Base-by-base conservation (phyloP, 2,329 filamentous ascomycete genomes). In the Alternaria brassicae region DNA sequence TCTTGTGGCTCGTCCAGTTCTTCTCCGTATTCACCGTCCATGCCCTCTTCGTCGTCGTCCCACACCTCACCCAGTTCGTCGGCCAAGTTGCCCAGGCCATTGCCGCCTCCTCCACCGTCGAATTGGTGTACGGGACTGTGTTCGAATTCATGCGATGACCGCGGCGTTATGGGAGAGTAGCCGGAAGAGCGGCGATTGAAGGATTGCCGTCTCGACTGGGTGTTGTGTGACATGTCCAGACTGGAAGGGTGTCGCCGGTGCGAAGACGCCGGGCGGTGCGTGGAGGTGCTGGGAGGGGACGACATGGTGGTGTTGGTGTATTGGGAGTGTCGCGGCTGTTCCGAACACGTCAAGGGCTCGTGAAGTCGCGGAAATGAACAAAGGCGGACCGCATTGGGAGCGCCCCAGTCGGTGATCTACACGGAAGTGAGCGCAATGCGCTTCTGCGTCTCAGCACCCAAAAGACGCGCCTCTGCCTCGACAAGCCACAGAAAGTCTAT, bases 11-110 rank as follows among this genome's bases (percentile, higher is more conserved):
- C 59, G 12, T 73, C 70, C 53, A 72, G 39, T n/a, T 78, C 74
- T 25, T 76, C 74, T 36, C 73, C 72, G 60, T 75, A 74, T 19
- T 79, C 72, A 30, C 71, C 78, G 51, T 83, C 82, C 23, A 79
- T 80, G 15, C 81, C 83, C 37, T 88, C 87, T 39, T 86, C 88
- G 8, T 87, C 89, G 32, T 87, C 88, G 41, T 86, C 87, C 75
- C 90, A 87, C 4, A 89, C 88, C 37, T 91, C 90, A 1, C 89
- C 91, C 47, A 95, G 81, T 77, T 95, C 91, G 77, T 94, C 91
- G 2, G 91, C 91, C 48, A 95, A 78, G 68, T 92, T 93, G 30
- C 91, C 91, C 62, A 92, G 81, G 8, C 89, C 89, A 56, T 67
- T 69, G 61, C 86, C 86, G 45, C 78, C 80, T 50, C 73, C 76